Percentiles rank a stretch among this genome's conserved stretches.
Conservation (phyloP, 495 filamentous ascomycete genomes). For the Penicillium atrosanguineum region DNA sequence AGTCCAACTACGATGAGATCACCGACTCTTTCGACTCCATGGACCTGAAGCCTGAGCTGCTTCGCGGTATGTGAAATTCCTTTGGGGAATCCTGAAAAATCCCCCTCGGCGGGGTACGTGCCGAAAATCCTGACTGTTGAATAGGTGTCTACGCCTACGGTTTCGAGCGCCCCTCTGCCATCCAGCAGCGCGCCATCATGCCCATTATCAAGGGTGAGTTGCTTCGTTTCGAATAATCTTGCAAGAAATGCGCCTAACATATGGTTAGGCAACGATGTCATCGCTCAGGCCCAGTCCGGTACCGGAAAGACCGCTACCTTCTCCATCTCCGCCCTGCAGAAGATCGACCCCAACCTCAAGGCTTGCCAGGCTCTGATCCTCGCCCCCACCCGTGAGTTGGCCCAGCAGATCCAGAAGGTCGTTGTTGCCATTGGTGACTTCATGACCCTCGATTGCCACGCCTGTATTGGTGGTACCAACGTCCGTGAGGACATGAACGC, state of each 20-base stretch:
- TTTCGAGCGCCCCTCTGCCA: constrained; percentile 98
- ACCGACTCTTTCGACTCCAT: constrained; percentile 98
- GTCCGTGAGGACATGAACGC: constrained; percentile 97
- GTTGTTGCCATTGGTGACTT: constrained; percentile 98
- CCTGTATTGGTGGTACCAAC: constrained; percentile 97
- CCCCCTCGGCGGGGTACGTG: constrained; percentile 15
- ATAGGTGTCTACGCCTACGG: constrained; percentile 97
- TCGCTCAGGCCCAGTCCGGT: constrained; percentile 98
- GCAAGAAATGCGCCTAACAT: constrained; percentile 17
- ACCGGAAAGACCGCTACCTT: constrained; percentile 99
- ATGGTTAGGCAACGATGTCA: constrained; percentile 87
- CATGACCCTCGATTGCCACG: constrained; percentile 99
- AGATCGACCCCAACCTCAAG: constrained; percentile 91
- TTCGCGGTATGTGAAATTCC: constrained; percentile 72
- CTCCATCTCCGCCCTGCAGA: constrained; percentile 97
- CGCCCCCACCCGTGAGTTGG: constrained; percentile 94
- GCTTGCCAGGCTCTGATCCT: constrained; percentile 95
- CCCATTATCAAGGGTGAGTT: constrained; percentile 97
- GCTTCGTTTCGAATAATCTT: constrained; percentile 17
- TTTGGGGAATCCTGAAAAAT: background rate
- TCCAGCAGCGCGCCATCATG: constrained; percentile 99
- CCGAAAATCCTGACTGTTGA: constrained; percentile 32
- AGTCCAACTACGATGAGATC: constrained; percentile 99
- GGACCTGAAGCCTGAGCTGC: constrained; percentile 92
- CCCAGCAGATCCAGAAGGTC: constrained; percentile 98